Percentiles rank a stretch among this genome's conserved stretches.
Conservation (phyloP, 768 basidiomycete genomes). For the Rhodosporidiobolus sp. region DNA sequence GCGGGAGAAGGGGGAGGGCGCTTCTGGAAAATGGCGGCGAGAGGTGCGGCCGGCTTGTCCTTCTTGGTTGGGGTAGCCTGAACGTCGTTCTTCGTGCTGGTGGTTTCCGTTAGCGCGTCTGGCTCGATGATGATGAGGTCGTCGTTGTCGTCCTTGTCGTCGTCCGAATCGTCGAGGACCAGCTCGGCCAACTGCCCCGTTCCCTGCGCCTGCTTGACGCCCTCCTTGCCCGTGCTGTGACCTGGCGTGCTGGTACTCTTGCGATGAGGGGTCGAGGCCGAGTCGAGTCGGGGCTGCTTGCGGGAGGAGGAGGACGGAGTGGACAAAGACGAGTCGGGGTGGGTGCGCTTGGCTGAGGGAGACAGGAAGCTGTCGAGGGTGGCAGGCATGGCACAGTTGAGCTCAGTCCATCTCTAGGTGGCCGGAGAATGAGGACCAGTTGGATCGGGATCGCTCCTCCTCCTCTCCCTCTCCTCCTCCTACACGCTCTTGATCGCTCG, state of each 20-base stretch:
- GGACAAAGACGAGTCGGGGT: background rate
- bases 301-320: background rate
- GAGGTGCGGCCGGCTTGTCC: background rate
- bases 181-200: background rate
- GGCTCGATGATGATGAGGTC: slow-evolving; percentile 15
- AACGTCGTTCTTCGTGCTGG: background rate
- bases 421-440: too few relatives aligned
- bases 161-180: slow-evolving; percentile 6
- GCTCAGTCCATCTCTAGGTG: background rate
- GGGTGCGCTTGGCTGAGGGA: background rate
- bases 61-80: background rate
- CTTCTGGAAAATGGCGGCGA: slow-evolving; percentile 14
- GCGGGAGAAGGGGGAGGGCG: background rate
- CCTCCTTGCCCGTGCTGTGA: background rate
- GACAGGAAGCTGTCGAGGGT: too few relatives aligned
- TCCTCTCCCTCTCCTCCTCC: background rate
- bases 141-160: background rate
- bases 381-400: too few relatives aligned
- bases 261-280: background rate
- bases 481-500: background rate
- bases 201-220: background rate
- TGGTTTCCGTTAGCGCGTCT: background rate
- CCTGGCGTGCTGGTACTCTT: too few relatives aligned
- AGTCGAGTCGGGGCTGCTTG: background rate
- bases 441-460: background rate